Percentiles rank a stretch among this genome's conserved stretches.
These are phyloP conservation scores for Oryza australiensis DNA, from an alignment of 176 grass and related monocot species.

Conservation along the genomic window DNA sequence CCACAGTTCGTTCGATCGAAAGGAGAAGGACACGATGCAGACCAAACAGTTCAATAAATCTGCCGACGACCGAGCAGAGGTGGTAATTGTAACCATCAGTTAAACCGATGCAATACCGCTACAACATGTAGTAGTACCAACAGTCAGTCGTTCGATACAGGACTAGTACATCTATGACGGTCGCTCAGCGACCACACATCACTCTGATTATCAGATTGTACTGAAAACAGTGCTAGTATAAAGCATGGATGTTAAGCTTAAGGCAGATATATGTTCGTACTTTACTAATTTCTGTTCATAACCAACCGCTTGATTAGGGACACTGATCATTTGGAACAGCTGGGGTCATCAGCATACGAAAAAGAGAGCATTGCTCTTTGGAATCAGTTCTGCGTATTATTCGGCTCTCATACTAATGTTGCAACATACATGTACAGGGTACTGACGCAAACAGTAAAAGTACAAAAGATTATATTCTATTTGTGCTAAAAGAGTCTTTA, in stretches of 20 bases:
- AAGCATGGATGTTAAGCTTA: not conserved
- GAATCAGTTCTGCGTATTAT: not conserved
- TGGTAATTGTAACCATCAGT: not conserved
- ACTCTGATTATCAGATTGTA: not conserved
- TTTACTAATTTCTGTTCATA: not conserved
- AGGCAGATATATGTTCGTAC: too few relatives aligned
- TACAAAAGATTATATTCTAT: not conserved
- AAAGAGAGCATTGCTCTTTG: not conserved
- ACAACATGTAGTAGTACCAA: not conserved
- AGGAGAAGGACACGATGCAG: not conserved
- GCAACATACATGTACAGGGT: not conserved
- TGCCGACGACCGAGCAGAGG: not conserved
- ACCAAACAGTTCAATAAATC: not conserved
- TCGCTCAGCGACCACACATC: slow-evolving; percentile 18
- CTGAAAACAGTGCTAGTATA: not conserved
- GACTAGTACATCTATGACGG: not conserved
- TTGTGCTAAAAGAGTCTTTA: slow-evolving; percentile 25
- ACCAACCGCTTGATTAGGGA: not conserved
- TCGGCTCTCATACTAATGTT: not conserved
- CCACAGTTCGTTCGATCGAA: slow-evolving; percentile 19
- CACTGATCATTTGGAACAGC: not conserved
- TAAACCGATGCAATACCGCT: not conserved
- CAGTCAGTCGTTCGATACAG: not conserved
- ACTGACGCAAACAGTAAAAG: not conserved
- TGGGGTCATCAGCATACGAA: not conserved